Base-by-base conservation (phyloP, 306 rosid species). In the Parietaria judaica region DNA sequence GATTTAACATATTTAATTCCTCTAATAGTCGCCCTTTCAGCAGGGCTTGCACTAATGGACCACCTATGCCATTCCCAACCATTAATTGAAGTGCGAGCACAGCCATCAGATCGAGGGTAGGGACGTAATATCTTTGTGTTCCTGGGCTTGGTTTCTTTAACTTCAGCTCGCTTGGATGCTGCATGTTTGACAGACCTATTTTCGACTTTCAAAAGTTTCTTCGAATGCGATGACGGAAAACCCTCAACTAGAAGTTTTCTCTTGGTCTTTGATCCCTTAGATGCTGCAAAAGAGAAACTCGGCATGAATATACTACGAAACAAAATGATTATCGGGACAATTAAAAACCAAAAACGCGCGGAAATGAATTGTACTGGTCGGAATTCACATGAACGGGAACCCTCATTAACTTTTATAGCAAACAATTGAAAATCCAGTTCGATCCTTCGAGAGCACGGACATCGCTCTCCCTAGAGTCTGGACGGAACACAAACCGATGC, bases 31-130 rank as follows among this genome's bases (percentile, higher is more conserved):
- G 94, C 88, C 80, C 92, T 84, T 74, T 73, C 77, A 64, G 88
- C 77, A 68, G 95, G 88, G 72, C 75, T 92, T 31, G 99, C 95
- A 39, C 70, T 79, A 58, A 65, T 71, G 44, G 96, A 88, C 99
- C 99, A 92, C 54, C 72, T 79, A 79, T 74, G 99, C 99, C 96
- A 92, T 73, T 82, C 85, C 96, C 88, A 86, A 15, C 99, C 99
- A 80, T 79, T 78, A 77, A 92, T 79, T 64, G 99, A 88, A 65
- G 80, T 73, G 57, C 94, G 86, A 53, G 99, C 88, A 67, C 99
- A 86, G 48, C 96, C 96, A 78, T 63, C 74, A 56, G 99, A 88
- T 84, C 70, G 79, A 70, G 94, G 96, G 64, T 76, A 86, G 51
- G 77, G 73, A 60, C 70, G 77, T 66, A 66, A 58, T 39, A 60